Percentiles rank a stretch among this genome's conserved stretches.
Conservation (phyloP, 805 yeast genomes). For the Candida silvicultrix region DNA sequence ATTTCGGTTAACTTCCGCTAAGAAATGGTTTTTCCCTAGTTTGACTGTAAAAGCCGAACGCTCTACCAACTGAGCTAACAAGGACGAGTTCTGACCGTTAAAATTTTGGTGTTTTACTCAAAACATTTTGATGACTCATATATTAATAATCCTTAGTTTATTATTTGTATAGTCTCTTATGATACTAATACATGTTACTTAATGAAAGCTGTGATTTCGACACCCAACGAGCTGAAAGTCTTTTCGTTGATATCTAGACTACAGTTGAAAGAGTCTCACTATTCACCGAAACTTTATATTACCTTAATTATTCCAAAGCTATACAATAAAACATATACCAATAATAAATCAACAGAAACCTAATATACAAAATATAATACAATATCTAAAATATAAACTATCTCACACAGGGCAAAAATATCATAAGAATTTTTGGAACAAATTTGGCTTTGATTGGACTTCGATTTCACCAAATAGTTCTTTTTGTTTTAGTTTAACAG, state of each 20-base stretch:
- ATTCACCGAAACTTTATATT: not conserved
- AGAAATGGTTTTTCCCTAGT: conserved; percentile 1
- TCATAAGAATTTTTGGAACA: conserved; percentile 23
- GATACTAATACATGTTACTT: too few relatives aligned
- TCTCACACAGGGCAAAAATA: not conserved
- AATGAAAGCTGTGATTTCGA: too few relatives aligned
- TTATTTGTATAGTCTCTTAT: too few relatives aligned
- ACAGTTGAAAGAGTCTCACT: too few relatives aligned
- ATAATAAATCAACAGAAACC: too few relatives aligned
- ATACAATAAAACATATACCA: not conserved
- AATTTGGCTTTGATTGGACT: conserved; percentile 39
- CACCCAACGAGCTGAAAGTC: too few relatives aligned
- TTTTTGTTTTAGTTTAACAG: conserved; percentile 56
- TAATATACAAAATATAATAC: not conserved
- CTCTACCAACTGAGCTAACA: conserved; percentile 9
- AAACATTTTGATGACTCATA: too few relatives aligned
- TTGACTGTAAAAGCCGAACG: conserved; percentile 13
- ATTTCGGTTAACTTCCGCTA: conserved; percentile 12
- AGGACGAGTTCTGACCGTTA: conserved; percentile 9
- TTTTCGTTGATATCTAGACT: too few relatives aligned
- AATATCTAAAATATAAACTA: not conserved
- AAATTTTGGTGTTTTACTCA: not conserved
- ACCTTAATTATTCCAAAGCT: not conserved
- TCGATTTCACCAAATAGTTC: conserved; percentile 52
- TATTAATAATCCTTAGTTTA: too few relatives aligned